Evolutionary conservation across 108 stramenopile genomes (phyloP), one percentile per base, ranked within the genome.

Genomic region (Conticribra guillardii): DNA sequence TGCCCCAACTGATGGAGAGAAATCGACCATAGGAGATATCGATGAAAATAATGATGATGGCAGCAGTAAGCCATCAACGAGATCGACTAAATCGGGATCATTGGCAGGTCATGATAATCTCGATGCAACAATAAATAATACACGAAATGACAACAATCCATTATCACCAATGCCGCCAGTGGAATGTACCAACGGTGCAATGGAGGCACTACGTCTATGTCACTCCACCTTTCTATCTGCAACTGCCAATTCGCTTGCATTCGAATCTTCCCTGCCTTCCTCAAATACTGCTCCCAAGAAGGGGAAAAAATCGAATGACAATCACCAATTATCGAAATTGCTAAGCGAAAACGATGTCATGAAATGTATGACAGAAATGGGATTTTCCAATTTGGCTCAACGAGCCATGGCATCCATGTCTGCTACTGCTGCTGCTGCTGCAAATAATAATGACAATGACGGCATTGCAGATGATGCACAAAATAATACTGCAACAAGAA

Each of bases 181-280:
- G 51, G 49, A 52, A 63, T 71, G 69, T 31, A 71, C 69, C 60
- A 64, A 71, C 32, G 69, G 69, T 16, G 69, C 61, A 28, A 64
- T 71, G 62, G 69, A 71, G 29, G 69, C 69, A 30, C 22, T 71
- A 32, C 60, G 57, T 11, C 0, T 52, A 31, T 71, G 69, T 37
- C 69, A 71, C 24, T 50, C 69, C 23, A 61, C 56, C 22, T 71
- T 71, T 33, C 4, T 71, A 30, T 32, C 50, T 26, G 16, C 23
- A 16, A 23, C 33, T 23, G 45, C 69, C 0, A 21, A 21, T 24
- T 55, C 31, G 23, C 23, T 71, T 2, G 62, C 47, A 19, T 23
- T 63, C 24, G 33, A 52, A 51, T 50, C 46, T 49, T 62, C 59
- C 14, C 23, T 18, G 17, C 54, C 55, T 9, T 22, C 54, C 4